Base-by-base conservation (phyloP, 2,329 filamentous ascomycete species). In the Xylariaceae sp. region DNA sequence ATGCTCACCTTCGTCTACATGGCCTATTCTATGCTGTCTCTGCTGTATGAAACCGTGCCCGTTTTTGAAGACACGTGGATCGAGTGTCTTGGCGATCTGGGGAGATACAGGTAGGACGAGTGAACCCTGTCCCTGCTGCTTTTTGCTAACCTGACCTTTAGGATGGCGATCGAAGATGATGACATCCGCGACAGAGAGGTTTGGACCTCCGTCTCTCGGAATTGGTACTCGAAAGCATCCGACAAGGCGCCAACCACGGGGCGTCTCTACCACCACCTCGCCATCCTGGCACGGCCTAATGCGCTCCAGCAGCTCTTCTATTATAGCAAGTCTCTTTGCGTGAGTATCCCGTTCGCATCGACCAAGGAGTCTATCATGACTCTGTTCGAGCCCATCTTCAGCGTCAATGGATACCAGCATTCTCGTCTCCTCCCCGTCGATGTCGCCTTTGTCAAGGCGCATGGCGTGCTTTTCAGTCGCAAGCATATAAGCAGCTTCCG, bases 1-100 rank as follows among this genome's bases (percentile, higher is more conserved):
- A 96, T 97, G 91, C 74, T 96, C 0, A 84, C 85, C 0, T 97
- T 96, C 53, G 90, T 97, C 0, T 95, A 95, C 59, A 71, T 92
- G 12, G 87, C 91, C 0, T 97, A 96, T 60, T 87, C 87, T 2
- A 95, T 95, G 83, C 89, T 96, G 80, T 87, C 89, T 0, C 71
- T 96, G 0, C 71, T 96, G 0, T 88, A 91, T 56, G 92, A 97
- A 64, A 95, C 89, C 0, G 89, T 96, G 0, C 85, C 88, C 0
- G 78, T 81, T 0, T 96, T 95, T 61, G 81, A 88, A 50, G 88
- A 94, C 54, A 96, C 89, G 0, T 97, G 92, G 92, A 89, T 95
- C 6, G 92, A 96, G 61, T 96, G 91, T 51, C 73, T 97, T 0
- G 92, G 92, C 0, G 91, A 97, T 65, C 72, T 97, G 0, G 87